Base-by-base conservation (phyloP, 352 stramenopile genomes). In the Pythium aquatile region DNA sequence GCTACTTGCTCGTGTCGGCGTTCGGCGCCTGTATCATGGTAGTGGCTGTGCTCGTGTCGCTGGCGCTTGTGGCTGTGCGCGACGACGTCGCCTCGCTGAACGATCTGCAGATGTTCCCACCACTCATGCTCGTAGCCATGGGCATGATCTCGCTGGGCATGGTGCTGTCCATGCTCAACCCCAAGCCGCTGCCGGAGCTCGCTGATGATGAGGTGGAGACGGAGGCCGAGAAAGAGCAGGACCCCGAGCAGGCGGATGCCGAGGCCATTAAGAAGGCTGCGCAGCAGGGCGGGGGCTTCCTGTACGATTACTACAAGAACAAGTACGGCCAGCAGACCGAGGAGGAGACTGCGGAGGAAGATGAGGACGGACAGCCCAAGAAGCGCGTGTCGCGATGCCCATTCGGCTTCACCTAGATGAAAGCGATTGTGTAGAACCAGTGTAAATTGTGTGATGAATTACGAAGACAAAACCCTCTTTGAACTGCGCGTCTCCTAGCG, bases 71-170 rank as follows among this genome's bases (percentile, higher is more conserved):
- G 11, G 51, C 68, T 37, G 42, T 83, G 20, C 74, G 77, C 33
- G 78, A 85, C 26, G 55, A 77, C 8, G 33, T 88, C 6, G 52
- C 66, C 28, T 89, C 78, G 20, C 69, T 83, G 33, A 73, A 76
- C 9, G 74, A 91, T 29, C 66, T 90, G 57, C 76, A 81, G 39
- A 78, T 91, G 72, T 89, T 93, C 59, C 75, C 72, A 49, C 75
- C 84, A 61, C 75, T 88, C 42, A 79, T 91, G 68, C 72, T 87
- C 53, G 74, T 85, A 13, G 79, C 76, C 32, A 78, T 81, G 61
- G 72, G 78, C 48, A 69, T 93, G 28, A 75, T 91, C 54, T 73
- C 74, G 51, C 76, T 79, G 79, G 55, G 66, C 20, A 61, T 72
- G 59, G 28, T 72, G 46, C 40, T 57, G 11, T 72, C 66, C 20